phyloP scores from a whole-genome alignment of 2,329 filamentous ascomycete species.

The Saccharata proteae region DNA sequence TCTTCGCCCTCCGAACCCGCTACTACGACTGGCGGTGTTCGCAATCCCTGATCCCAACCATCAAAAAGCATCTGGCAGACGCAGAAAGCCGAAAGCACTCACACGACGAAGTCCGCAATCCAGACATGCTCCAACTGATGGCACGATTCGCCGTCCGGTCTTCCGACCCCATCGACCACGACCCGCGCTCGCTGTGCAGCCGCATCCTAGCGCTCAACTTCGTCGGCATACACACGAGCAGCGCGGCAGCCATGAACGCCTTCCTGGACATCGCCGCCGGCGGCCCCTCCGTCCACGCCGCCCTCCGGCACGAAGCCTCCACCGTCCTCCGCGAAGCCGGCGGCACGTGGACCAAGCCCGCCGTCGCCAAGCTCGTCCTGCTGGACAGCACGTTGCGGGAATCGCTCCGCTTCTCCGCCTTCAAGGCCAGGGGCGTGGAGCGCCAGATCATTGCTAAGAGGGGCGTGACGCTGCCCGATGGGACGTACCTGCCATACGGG shows the following conservation, averaged over 20 bases:
- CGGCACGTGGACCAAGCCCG: conserved; percentile 36
- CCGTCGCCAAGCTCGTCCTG: conserved; percentile 31
- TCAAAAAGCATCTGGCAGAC: neutral
- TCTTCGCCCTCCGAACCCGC: conserved; percentile 1
- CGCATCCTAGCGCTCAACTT: conserved; percentile 3
- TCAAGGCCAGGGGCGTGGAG: conserved; percentile 34
- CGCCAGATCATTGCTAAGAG: conserved; percentile 29
- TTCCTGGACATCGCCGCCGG: conserved; percentile 13
- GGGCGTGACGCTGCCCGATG: neutral
- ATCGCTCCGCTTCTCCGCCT: conserved; percentile 38
- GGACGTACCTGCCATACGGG: neutral
- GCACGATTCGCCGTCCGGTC: conserved; percentile 2
- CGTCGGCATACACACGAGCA: conserved; percentile 4
- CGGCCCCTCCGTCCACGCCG: conserved; percentile 11
- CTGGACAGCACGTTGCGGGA: conserved; percentile 43
- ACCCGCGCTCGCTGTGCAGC: neutral
- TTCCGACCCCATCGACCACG: neutral
- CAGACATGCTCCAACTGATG: conserved; percentile 2
- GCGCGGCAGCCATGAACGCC: neutral
- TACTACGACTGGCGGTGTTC: conserved; percentile 1
- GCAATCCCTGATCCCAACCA: neutral
- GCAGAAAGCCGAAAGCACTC: neutral
- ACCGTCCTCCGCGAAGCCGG: conserved; percentile 22
- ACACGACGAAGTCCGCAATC: neutral
- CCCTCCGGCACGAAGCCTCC: conserved; percentile 33